Evolutionary conservation across 176 grass and related monocot genomes (phyloP).

Genomic region (Rhynchospora pubera): DNA sequence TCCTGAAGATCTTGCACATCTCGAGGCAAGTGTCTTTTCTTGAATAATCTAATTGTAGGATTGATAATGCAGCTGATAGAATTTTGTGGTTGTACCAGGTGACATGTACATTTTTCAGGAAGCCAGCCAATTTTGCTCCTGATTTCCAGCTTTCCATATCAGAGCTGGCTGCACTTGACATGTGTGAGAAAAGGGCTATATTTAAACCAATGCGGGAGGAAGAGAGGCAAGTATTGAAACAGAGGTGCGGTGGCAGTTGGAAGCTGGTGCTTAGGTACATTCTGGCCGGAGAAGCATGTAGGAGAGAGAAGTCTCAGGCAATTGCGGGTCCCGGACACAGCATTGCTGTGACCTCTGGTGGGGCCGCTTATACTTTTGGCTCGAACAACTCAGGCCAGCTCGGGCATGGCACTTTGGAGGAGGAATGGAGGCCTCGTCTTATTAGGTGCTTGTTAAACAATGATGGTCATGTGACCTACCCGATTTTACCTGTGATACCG

Average conservation of each 20-base stretch:
- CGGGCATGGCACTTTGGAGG: constrained; percentile 65
- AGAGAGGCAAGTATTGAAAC: constrained; percentile 65
- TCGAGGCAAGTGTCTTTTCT: constrained; percentile 74
- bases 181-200: constrained; percentile 79
- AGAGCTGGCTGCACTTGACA: constrained; percentile 79
- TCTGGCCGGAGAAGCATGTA: constrained; percentile 65
- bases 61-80: constrained; percentile 68
- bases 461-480: constrained; percentile 5
- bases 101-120: constrained; percentile 82
- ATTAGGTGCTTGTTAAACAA: constrained; percentile 56
- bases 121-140: constrained; percentile 79
- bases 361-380: constrained; percentile 63
- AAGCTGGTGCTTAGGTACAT: constrained; percentile 93
- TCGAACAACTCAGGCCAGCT: constrained; percentile 87
- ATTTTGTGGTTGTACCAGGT: constrained; percentile 44
- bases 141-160: constrained; percentile 69
- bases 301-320: constrained; percentile 73
- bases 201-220: constrained; percentile 71
- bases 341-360: constrained; percentile 60
- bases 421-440: constrained; percentile 76
- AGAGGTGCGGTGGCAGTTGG: constrained; percentile 63
- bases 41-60: constrained; percentile 37
- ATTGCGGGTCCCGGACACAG: constrained; percentile 77
- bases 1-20: constrained; percentile 68
- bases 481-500: background rate